Percentiles rank a stretch among this genome's conserved stretches.
phyloP scores from a whole-genome alignment of 1,284 basidiomycete species.

The Cryptococcus sp. region DNA sequence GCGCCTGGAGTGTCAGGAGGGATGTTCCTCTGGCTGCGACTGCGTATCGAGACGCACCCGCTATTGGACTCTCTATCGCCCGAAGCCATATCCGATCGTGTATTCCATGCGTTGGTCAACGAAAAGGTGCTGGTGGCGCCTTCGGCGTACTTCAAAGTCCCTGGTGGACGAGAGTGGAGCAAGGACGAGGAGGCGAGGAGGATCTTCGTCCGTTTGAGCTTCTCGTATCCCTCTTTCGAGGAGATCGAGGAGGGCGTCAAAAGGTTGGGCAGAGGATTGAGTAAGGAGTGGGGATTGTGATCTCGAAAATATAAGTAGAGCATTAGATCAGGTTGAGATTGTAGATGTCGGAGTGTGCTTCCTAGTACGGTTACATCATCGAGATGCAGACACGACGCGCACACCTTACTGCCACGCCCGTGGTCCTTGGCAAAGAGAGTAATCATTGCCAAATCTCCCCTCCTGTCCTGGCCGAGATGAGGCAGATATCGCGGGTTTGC shows the following conservation, averaged over 20 bases:
- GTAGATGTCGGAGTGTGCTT: no score
- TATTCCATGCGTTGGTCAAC: slow-evolving; percentile 32
- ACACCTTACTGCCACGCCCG: no score
- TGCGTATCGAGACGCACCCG: slow-evolving; percentile 40
- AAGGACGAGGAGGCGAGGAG: slow-evolving; percentile 32
- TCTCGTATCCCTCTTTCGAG: slow-evolving; percentile 25
- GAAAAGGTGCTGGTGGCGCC: slow-evolving; percentile 31
- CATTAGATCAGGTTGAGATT: no score
- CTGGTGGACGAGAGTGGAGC: slow-evolving; percentile 15
- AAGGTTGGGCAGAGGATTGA: slow-evolving; percentile 30
- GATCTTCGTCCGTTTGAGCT: slow-evolving; percentile 36
- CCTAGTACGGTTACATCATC: no score
- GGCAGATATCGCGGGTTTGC: no score
- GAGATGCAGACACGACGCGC: no score
- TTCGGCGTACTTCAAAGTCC: slow-evolving; percentile 34
- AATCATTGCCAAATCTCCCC: no score
- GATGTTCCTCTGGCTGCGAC: slow-evolving; percentile 45
- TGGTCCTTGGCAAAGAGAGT: no score
- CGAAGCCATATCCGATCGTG: slow-evolving; percentile 29
- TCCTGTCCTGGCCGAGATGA: no score
- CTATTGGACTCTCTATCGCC: slow-evolving; percentile 13
- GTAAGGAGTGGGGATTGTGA: slow-evolving; percentile 21
- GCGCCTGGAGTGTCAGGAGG: slow-evolving; percentile 31
- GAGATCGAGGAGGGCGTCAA: slow-evolving; percentile 41
- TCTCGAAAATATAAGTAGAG: neutral